Base-by-base conservation (phyloP, 2,329 filamentous ascomycete genomes). In the Aspergillus niger region DNA sequence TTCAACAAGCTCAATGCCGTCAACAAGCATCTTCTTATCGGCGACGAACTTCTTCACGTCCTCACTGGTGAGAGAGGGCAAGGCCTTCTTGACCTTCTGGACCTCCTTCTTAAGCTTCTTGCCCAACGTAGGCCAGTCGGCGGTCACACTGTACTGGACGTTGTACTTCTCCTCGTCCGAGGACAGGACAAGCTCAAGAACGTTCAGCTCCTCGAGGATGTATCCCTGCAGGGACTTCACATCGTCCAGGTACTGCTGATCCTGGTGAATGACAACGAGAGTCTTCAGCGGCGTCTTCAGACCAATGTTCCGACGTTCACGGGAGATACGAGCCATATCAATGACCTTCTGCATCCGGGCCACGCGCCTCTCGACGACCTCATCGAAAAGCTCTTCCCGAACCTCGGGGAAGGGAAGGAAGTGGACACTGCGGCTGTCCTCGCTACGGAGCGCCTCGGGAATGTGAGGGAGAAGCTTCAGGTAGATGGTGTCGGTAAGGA, bases 91-190 rank as follows among this genome's bases (percentile, higher is more conserved):
- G 68, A 98, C 92, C 74, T 90, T 91, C 66, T 88, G 87, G 66
- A 92, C 91, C 71, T 97, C 93, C 79, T 97, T 97, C 84, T 96
- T 96, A 68, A 98, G 85, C 81, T 98, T 98, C 85, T 97, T 97
- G 66, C 95, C 95, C 15, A 99, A 84, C 2, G 91, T 90, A 13
- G 95, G 92, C 90, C 95, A 97, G 77, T 99, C 95, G 7, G 92
- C 93, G 41, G 86, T 87, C 15, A 94, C 91, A 63, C 90, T 92
- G 79, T 97, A 96, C 73, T 95, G 89, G 49, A 99, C 92, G 57
- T 92, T 91, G 80, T 97, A 97, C 74, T 90, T 91, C 58, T 87
- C 89, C 79, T 98, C 95, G 65, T 98, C 92, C 7, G 86, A 88
- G 2, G 91, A 92, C 56, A 97, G 83, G 10, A 97, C 82, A 28